A percentile compares a stretch with the other conserved stretches of the same genome.
phyloP scores from a whole-genome alignment of 192 early-diverging fungal genomes.

The Backusella morwellensis region DNA sequence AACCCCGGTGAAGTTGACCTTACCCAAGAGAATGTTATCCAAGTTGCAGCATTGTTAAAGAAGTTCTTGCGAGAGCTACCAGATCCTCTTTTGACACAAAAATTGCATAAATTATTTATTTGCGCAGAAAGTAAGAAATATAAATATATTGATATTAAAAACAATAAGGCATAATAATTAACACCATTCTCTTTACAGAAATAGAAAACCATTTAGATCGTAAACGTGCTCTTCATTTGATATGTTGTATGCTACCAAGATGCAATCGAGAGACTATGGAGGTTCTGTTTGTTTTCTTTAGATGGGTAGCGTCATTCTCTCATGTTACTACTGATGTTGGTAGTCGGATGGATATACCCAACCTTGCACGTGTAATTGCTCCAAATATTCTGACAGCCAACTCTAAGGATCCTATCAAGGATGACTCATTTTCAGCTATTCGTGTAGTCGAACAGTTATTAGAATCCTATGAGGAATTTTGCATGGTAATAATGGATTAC shows the following conservation, averaged over 20 bases:
- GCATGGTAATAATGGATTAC: conserved; percentile 45
- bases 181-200: conserved; percentile 31
- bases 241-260: conserved; percentile 84
- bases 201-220: conserved; percentile 49
- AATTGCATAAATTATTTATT: conserved; percentile 84
- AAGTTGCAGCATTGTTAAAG: conserved; percentile 93
- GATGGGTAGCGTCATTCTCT: conserved; percentile 79
- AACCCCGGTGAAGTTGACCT: conserved; percentile 74
- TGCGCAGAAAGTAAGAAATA: conserved; percentile 60
- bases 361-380: conserved; percentile 91
- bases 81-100: conserved; percentile 90
- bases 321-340: conserved; percentile 68
- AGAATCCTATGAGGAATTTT: conserved; percentile 63
- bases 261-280: conserved; percentile 90
- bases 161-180: neutral
- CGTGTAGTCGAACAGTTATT: conserved; percentile 66
- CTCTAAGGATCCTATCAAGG: conserved; percentile 76
- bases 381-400: conserved; percentile 91
- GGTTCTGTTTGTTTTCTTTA: conserved; percentile 86
- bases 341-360: conserved; percentile 91
- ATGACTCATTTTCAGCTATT: conserved; percentile 70
- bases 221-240: conserved; percentile 75
- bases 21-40: conserved; percentile 74
- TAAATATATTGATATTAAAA: neutral
- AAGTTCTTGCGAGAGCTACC: conserved; percentile 96